Evolutionary conservation across 1,284 basidiomycete genomes (phyloP).

Genomic region (Porodaedalea pini): DNA sequence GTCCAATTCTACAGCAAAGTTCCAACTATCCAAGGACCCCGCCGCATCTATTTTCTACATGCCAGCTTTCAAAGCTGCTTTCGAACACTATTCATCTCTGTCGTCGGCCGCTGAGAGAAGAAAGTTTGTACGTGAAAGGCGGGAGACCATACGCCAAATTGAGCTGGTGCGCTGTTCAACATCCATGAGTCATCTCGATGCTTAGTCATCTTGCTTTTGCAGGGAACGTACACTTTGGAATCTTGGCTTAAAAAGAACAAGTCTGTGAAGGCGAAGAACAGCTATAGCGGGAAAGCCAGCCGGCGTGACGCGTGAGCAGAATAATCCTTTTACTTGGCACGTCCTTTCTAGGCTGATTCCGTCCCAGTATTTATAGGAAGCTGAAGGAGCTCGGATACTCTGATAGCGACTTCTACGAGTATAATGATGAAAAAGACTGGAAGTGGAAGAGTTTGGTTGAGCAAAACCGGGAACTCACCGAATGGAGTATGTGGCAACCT

Average conservation of each 20-base stretch:
- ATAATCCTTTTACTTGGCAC: not conserved
- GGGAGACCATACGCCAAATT: no score
- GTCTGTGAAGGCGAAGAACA: not conserved
- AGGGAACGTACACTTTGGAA: not conserved
- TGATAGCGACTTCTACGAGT: not conserved
- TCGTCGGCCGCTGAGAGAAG: no score
- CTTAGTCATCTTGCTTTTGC: not conserved
- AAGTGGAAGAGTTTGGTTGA: conserved; percentile 7
- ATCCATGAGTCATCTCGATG: not conserved
- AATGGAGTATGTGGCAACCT: not conserved
- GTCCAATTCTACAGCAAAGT: no score
- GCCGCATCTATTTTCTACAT: no score
- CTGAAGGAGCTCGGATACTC: not conserved
- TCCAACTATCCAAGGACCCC: no score
- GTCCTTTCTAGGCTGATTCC: not conserved
- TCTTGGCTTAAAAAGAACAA: not conserved
- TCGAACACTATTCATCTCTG: no score
- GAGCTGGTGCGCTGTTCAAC: not conserved
- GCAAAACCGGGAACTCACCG: conserved; percentile 1
- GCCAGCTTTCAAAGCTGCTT: no score
- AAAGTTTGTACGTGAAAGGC: no score
- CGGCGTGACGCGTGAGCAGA: not conserved
- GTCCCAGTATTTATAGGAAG: not conserved
- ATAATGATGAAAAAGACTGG: conserved; percentile 6
- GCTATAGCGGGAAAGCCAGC: not conserved